phyloP scores from a whole-genome alignment of 2,329 filamentous ascomycete species.

The Curvularia eragrostidis region DNA sequence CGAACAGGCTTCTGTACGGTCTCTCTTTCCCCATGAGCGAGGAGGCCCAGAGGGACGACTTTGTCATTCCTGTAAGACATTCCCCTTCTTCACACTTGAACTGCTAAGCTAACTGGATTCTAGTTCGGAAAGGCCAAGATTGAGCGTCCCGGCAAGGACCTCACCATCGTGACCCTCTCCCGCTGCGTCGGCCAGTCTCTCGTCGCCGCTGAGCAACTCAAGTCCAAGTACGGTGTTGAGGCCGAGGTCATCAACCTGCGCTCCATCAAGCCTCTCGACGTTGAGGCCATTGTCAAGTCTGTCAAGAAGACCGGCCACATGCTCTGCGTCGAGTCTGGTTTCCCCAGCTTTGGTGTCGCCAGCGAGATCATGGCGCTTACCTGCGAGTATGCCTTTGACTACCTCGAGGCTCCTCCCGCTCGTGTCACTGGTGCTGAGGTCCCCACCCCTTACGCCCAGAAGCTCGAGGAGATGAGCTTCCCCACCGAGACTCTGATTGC shows the following conservation, averaged over 20 bases:
- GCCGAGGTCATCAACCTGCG: slow-evolving; percentile 98
- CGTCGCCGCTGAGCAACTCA: slow-evolving; percentile 84
- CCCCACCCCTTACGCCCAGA: slow-evolving; percentile 91
- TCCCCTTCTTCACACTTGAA: background rate
- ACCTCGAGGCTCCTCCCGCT: slow-evolving; percentile 90
- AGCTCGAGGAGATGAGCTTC: slow-evolving; percentile 95
- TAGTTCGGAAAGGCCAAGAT: slow-evolving; percentile 98
- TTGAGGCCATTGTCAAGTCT: slow-evolving; percentile 93
- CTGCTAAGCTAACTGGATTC: slow-evolving; percentile 19
- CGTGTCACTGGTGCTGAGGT: slow-evolving; percentile 97
- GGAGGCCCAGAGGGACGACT: slow-evolving; percentile 93
- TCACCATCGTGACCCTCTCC: slow-evolving; percentile 93
- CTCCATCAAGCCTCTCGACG: slow-evolving; percentile 93
- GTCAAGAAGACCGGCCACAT: slow-evolving; percentile 98
- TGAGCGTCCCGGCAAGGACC: slow-evolving; percentile 92
- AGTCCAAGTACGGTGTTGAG: slow-evolving; percentile 96
- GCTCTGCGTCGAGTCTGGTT: slow-evolving; percentile 91
- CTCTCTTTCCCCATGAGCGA: slow-evolving; percentile 96
- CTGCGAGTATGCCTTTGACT: slow-evolving; percentile 99
- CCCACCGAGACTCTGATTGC: slow-evolving; percentile 88
- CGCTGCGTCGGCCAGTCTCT: slow-evolving; percentile 94
- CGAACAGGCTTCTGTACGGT: slow-evolving; percentile 77
- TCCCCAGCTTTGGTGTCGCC: slow-evolving; percentile 91
- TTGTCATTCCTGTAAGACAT: slow-evolving; percentile 75
- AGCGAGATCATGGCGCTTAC: slow-evolving; percentile 92